Conservation (phyloP, 2,329 filamentous ascomycete species). For the Hymenoscyphus fraxineus region DNA sequence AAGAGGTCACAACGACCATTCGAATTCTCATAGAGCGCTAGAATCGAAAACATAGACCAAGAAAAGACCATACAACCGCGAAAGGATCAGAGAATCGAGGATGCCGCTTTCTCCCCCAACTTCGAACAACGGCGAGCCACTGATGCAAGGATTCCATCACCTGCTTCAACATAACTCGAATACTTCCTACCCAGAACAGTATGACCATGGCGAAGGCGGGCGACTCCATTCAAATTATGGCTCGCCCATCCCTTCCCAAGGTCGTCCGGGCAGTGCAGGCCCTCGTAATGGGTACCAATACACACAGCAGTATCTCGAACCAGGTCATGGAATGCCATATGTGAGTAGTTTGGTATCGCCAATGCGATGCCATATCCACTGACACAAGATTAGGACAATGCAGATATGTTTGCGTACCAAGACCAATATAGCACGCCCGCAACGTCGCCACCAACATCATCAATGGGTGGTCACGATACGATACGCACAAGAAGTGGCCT, state of each 20-base stretch:
- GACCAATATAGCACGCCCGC: slow-evolving; percentile 49
- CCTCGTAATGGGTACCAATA: slow-evolving; percentile 24
- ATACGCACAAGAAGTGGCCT: slow-evolving; percentile 32
- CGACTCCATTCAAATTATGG: slow-evolving; percentile 29
- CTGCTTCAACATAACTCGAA: slow-evolving; percentile 43
- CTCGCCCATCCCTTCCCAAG: slow-evolving; percentile 23
- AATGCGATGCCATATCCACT: slow-evolving; percentile 12
- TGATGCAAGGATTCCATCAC: slow-evolving; percentile 43
- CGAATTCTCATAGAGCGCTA: neutral
- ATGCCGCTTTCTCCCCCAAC: slow-evolving; percentile 38
- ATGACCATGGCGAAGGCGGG: slow-evolving; percentile 27
- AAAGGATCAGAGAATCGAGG: slow-evolving; percentile 12
- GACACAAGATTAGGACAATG: slow-evolving; percentile 24
- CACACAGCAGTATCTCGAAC: slow-evolving; percentile 29
- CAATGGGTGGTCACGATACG: slow-evolving; percentile 28
- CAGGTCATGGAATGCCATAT: slow-evolving; percentile 28
- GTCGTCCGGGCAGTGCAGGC: neutral
- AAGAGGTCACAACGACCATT: neutral
- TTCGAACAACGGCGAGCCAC: slow-evolving; percentile 37
- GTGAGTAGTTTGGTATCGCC: slow-evolving; percentile 19
- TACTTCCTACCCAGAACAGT: slow-evolving; percentile 28
- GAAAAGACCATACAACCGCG: neutral
- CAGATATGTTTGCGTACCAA: slow-evolving; percentile 23
- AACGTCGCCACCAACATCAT: slow-evolving; percentile 49
- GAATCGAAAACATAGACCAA: slow-evolving; percentile 6